A percentile compares a stretch with the other conserved stretches of the same genome.
These are phyloP conservation scores for Phyllachora maydis DNA, from an alignment of 2,329 filamentous ascomycete genomes.

Conservation along the genomic window DNA sequence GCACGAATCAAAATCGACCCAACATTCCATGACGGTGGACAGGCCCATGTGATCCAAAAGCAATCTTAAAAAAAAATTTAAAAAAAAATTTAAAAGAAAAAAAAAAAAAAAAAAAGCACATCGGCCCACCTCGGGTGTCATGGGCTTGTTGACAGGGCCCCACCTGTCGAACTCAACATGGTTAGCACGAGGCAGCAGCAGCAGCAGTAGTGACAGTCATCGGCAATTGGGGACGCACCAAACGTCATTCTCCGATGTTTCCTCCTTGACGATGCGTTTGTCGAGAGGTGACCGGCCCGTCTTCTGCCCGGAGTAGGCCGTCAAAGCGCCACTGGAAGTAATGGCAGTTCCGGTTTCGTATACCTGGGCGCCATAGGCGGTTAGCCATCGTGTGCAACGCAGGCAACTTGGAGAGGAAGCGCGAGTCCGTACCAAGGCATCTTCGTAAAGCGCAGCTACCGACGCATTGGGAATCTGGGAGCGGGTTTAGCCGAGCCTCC, in stretches of 20 bases:
- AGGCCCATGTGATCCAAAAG: too few relatives aligned
- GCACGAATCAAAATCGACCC: too few relatives aligned
- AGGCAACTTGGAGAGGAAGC: not conserved
- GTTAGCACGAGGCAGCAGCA: too few relatives aligned
- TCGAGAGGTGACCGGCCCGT: constrained; percentile 91
- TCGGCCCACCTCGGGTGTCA: constrained; percentile 71
- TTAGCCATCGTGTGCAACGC: constrained; percentile 1
- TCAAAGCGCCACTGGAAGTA: constrained; percentile 84
- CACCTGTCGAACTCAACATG: constrained; percentile 29
- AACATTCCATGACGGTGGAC: too few relatives aligned
- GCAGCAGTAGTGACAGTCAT: constrained; percentile 1
- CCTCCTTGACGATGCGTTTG: constrained; percentile 93
- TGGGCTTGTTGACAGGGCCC: constrained; percentile 98
- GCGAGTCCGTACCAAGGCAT: constrained; percentile 62
- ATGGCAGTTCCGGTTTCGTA: constrained; percentile 97
- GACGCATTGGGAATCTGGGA: constrained; percentile 67
- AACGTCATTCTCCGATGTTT: constrained; percentile 70
- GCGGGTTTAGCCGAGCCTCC: constrained; percentile 8
- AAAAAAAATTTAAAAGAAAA: too few relatives aligned
- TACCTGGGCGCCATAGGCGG: constrained; percentile 12
- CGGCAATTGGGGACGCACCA: constrained; percentile 33
- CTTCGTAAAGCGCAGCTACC: constrained; percentile 91
- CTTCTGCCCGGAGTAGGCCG: constrained; percentile 95
- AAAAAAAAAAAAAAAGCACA: constrained; percentile 1
- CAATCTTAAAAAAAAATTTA: too few relatives aligned